These are phyloP conservation scores for Gryganskiella cystojenkinii DNA, from an alignment of 192 early-diverging fungal species.

Conservation along the genomic window DNA sequence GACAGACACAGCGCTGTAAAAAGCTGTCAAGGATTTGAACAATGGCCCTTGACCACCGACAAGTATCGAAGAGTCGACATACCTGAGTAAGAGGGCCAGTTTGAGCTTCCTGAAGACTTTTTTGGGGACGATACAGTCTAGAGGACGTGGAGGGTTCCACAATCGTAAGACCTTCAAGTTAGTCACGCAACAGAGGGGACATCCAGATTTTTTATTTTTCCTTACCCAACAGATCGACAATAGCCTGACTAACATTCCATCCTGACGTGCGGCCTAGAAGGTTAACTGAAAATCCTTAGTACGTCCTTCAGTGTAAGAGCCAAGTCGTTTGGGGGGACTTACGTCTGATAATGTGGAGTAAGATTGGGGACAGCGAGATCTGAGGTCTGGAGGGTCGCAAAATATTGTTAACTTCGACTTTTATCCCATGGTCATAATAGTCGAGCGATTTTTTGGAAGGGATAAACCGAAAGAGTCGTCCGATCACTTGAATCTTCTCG, in stretches of 20 bases:
- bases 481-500: conserved; percentile 10
- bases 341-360: too few relatives aligned
- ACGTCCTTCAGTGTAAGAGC: too few relatives aligned
- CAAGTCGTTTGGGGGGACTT: too few relatives aligned
- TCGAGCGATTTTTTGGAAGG: background rate
- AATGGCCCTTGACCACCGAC: background rate
- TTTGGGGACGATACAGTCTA: conserved; percentile 18
- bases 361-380: background rate
- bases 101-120: conserved; percentile 35
- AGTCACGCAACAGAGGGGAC: too few relatives aligned
- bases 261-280: conserved; percentile 14
- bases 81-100: conserved; percentile 42
- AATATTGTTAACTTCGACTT: conserved; percentile 41
- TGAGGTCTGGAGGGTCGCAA: background rate
- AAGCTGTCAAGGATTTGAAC: background rate
- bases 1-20: conserved; percentile 31
- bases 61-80: too few relatives aligned
- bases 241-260: conserved; percentile 39
- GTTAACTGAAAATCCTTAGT: background rate
- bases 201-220: too few relatives aligned
- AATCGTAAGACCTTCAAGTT: background rate
- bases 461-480: conserved; percentile 6
- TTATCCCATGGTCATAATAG: conserved; percentile 10
- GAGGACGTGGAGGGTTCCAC: background rate
- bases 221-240: conserved; percentile 30